phyloP scores from a whole-genome alignment of 139 green algal species.

The Coccomyxa sp. region DNA sequence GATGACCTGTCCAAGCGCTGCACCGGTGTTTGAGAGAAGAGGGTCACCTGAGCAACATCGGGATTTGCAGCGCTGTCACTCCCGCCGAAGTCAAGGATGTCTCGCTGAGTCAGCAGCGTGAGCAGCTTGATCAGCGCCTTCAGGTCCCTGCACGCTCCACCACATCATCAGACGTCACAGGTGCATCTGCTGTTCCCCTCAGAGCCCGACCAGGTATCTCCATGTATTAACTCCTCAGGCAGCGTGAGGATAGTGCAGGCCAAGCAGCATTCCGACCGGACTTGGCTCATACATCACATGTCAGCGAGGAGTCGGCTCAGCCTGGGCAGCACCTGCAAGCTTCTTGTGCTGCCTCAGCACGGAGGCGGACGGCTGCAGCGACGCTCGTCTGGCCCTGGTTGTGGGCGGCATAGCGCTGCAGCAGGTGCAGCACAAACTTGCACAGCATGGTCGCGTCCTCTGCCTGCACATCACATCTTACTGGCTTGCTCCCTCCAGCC shows the following conservation, averaged over 20 bases:
- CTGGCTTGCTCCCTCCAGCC: too few species aligned
- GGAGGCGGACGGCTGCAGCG: slow-evolving; percentile 33
- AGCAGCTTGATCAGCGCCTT: slow-evolving; percentile 78
- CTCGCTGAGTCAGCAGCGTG: slow-evolving; percentile 63
- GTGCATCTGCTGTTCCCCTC: not conserved
- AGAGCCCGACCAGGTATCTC: not conserved
- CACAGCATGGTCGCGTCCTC: slow-evolving; percentile 33
- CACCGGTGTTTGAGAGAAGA: too few species aligned
- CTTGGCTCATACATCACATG: too few species aligned
- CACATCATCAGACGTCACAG: slow-evolving; percentile 16
- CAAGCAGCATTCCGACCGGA: too few species aligned
- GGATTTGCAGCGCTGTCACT: too few species aligned
- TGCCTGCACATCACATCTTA: slow-evolving; percentile 10
- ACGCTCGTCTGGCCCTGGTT: slow-evolving; percentile 32
- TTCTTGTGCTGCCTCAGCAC: slow-evolving; percentile 27
- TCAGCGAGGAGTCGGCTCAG: too few species aligned
- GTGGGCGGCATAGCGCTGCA: slow-evolving; percentile 47
- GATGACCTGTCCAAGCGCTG: too few species aligned
- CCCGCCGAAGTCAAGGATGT: slow-evolving; percentile 38
- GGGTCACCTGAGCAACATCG: too few species aligned
- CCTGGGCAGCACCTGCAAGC: slow-evolving; percentile 6
- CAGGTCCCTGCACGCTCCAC: slow-evolving; percentile 64
- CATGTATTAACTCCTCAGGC: too few species aligned
- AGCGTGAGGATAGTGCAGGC: too few species aligned
- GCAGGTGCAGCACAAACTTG: slow-evolving; percentile 52